Base-by-base conservation (phyloP, 257 asterid genomes). In the Plectranthus barbatus region DNA sequence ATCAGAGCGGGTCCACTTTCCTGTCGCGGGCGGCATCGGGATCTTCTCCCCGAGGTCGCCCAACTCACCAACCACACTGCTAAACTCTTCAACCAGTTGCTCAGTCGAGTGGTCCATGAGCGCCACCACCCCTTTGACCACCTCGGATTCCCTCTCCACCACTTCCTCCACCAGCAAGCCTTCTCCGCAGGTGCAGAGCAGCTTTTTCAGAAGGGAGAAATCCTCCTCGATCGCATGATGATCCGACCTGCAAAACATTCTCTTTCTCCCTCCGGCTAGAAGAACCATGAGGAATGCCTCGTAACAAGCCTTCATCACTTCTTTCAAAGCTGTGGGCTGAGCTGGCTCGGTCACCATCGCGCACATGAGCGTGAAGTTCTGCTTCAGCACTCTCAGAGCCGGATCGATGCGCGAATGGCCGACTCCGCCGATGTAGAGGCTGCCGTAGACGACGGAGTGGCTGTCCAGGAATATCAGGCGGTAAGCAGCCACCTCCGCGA, bases 21-120 rank as follows among this genome's bases (percentile, higher is more conserved):
- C 96, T 0, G 95, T 90, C 1, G 94, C 85, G 2, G 91, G 96
- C 1, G 95, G 95, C 89, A 91, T 78, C 0, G 87, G 87, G 39
- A 85, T 62, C 56, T 82, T 87, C 20, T 75, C 89, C 4, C 86
- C 86, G 0, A 72, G 47, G 13, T 70, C 52, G 2, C 86, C 90
- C 0, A 78, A 33, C 18, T 86, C 87, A n/a, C n/a, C n/a, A n/a
- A n/a, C n/a, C n/a, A n/a, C 69, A 14, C 75, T 81, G 50, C 81
- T 78, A n/a, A 91, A 82, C 42, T 91, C 88, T 23, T 87, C 94
- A 4, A 91, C 76, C 18, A 91, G 64, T 14, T 91, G 93, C 57
- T 84, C 90, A 0, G 96, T 82, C 1, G 91, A 56, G 61, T 85
- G 85, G 1, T 79, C 86, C 95, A 91, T 91, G 41, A 87, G 39